phyloP scores from a whole-genome alignment of 148 eudicot species.

The Vaccinium darrowii region DNA sequence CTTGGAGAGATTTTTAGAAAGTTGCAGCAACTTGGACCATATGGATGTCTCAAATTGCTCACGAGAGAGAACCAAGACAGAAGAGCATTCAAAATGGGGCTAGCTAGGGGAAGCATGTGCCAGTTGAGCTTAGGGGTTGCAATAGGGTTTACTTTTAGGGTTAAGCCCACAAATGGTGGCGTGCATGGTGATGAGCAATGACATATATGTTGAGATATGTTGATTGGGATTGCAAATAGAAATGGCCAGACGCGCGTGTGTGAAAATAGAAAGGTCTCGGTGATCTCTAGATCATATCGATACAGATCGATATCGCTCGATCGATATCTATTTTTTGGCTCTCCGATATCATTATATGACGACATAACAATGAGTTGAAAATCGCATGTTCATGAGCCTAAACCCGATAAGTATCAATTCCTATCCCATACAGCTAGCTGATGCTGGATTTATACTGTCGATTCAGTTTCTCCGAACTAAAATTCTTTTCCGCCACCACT shows the following conservation, averaged over 20 bases:
- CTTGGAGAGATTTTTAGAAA: neutral
- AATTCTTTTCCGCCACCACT: neutral
- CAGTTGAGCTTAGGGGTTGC: neutral
- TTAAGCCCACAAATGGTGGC: constrained; percentile 11
- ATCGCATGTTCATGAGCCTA: neutral
- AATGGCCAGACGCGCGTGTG: neutral
- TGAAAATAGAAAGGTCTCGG: neutral
- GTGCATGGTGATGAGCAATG: neutral
- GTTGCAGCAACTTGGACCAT: constrained; percentile 5
- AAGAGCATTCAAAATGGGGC: constrained; percentile 4
- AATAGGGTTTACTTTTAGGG: neutral
- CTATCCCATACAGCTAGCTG: neutral
- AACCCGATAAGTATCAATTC: neutral
- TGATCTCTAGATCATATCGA: neutral
- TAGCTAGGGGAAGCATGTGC: neutral
- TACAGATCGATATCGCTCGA: neutral
- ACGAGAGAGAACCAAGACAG: neutral
- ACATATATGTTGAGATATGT: neutral
- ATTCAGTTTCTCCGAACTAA: neutral
- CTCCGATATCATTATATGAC: neutral
- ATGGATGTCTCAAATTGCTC: neutral
- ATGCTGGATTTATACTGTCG: neutral
- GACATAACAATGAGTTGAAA: neutral
- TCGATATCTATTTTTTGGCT: neutral
- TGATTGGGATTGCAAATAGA: neutral